Percentiles rank a stretch among this genome's conserved stretches.
These are phyloP conservation scores for Bacidia gigantensis DNA, from an alignment of 495 filamentous ascomycete genomes.

Conservation along the genomic window DNA sequence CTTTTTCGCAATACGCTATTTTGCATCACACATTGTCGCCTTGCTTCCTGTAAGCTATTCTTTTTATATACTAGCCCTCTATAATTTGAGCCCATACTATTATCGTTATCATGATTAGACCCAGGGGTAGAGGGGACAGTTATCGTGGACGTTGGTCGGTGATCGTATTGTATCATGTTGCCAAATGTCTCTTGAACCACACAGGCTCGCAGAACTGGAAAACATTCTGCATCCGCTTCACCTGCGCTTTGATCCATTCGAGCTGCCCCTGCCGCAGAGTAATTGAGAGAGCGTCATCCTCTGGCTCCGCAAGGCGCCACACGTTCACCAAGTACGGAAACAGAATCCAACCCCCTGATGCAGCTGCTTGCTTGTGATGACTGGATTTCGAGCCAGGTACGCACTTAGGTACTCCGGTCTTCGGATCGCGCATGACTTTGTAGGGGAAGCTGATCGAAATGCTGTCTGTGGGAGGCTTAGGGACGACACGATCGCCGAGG, in stretches of 20 bases:
- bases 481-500: slow-evolving; percentile 4
- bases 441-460: slow-evolving; percentile 5
- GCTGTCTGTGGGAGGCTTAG: slow-evolving; percentile 6
- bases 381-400: slow-evolving; percentile 8
- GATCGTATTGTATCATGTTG: neutral
- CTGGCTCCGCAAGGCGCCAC: slow-evolving; percentile 10
- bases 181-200: slow-evolving; percentile 12
- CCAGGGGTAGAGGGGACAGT: too few relatives aligned
- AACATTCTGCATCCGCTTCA: slow-evolving; percentile 8
- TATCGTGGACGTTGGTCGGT: neutral
- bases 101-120: too few relatives aligned
- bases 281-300: slow-evolving; percentile 10
- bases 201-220: slow-evolving; percentile 12
- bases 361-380: slow-evolving; percentile 8
- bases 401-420: neutral
- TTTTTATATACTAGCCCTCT: too few relatives aligned
- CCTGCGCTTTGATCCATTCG: slow-evolving; percentile 10
- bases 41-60: too few relatives aligned
- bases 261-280: slow-evolving; percentile 8
- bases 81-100: too few relatives aligned
- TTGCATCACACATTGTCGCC: too few relatives aligned
- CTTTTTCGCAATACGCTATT: too few relatives aligned
- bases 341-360: slow-evolving; percentile 10
- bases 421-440: neutral
- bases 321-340: slow-evolving; percentile 9